Conservation (phyloP, 2,329 filamentous ascomycete genomes). For the Aschersonia sp. region DNA sequence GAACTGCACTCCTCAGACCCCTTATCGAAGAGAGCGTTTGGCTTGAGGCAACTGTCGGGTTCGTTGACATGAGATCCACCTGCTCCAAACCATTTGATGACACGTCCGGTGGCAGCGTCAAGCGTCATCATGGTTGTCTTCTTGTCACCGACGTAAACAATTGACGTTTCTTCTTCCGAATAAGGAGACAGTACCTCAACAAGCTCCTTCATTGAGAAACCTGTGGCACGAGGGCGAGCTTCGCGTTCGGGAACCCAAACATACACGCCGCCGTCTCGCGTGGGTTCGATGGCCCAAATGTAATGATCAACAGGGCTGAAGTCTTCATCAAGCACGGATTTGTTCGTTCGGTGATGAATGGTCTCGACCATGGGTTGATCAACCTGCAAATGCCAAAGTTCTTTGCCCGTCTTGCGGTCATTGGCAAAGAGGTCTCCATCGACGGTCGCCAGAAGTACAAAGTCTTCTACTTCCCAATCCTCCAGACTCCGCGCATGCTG, state of each 20-base stretch:
- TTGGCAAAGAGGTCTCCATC: slow-evolving; percentile 89
- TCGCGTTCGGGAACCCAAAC: slow-evolving; percentile 57
- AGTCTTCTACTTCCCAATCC: slow-evolving; percentile 99
- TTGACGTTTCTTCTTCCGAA: slow-evolving; percentile 49
- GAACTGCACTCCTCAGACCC: slow-evolving; percentile 65
- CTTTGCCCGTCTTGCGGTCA: slow-evolving; percentile 72
- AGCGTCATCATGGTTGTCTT: slow-evolving; percentile 80
- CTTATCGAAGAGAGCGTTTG: slow-evolving; percentile 51
- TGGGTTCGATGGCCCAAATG: slow-evolving; percentile 91
- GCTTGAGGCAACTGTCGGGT: slow-evolving; percentile 59
- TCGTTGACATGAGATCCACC: slow-evolving; percentile 52
- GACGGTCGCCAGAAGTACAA: slow-evolving; percentile 99
- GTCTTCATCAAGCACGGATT: slow-evolving; percentile 43
- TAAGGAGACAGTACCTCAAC: slow-evolving; percentile 75
- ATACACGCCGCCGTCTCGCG: slow-evolving; percentile 72
- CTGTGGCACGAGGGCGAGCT: slow-evolving; percentile 48
- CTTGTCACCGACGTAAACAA: slow-evolving; percentile 86
- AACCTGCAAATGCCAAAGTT: slow-evolving; percentile 74
- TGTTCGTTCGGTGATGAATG: slow-evolving; percentile 60
- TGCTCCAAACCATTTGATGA: slow-evolving; percentile 74
- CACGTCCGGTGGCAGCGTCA: slow-evolving; percentile 69
- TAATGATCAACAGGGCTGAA: slow-evolving; percentile 65
- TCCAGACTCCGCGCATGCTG: slow-evolving; percentile 90
- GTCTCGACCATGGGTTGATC: slow-evolving; percentile 86
- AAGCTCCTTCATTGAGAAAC: slow-evolving; percentile 68